A percentile compares a stretch with the other conserved stretches of the same genome.
phyloP scores from a whole-genome alignment of 2,329 filamentous ascomycete species.

The Xylariales sp. region DNA sequence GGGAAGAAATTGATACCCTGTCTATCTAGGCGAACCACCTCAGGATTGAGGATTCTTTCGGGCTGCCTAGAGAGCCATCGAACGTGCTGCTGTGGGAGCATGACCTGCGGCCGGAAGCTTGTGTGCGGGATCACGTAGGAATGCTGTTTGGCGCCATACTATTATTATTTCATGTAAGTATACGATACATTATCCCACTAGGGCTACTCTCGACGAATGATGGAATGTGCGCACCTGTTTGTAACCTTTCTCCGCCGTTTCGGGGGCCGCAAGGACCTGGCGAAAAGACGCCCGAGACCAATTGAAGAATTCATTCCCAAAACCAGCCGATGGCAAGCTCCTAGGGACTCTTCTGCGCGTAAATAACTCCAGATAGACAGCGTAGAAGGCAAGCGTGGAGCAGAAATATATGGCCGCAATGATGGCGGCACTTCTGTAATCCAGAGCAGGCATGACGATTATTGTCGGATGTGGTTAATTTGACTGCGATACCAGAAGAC shows the following conservation, averaged over 20 bases:
- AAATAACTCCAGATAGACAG: slow-evolving; percentile 10
- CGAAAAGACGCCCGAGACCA: slow-evolving; percentile 15
- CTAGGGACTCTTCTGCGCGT: slow-evolving; percentile 6
- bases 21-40: slow-evolving; percentile 11
- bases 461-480: not conserved
- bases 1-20: slow-evolving; percentile 16
- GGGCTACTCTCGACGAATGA: not conserved
- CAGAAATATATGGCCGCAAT: not conserved
- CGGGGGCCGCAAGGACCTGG: slow-evolving; percentile 8
- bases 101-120: slow-evolving; percentile 18
- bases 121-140: slow-evolving; percentile 14
- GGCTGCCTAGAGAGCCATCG: slow-evolving; percentile 15
- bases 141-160: slow-evolving; percentile 16
- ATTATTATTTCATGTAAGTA: not conserved
- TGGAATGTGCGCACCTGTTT: slow-evolving; percentile 5
- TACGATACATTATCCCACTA: not conserved
- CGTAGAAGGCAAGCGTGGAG: slow-evolving; percentile 8
- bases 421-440: slow-evolving; percentile 13
- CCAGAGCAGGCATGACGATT: slow-evolving; percentile 1
- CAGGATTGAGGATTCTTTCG: slow-evolving; percentile 10
- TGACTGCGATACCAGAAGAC: no score
- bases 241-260: slow-evolving; percentile 17
- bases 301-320: slow-evolving; percentile 15
- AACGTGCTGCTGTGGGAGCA: slow-evolving; percentile 20
- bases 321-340: slow-evolving; percentile 4